phyloP scores from a whole-genome alignment of 495 filamentous ascomycete genomes.

The Penicillium herquei region DNA sequence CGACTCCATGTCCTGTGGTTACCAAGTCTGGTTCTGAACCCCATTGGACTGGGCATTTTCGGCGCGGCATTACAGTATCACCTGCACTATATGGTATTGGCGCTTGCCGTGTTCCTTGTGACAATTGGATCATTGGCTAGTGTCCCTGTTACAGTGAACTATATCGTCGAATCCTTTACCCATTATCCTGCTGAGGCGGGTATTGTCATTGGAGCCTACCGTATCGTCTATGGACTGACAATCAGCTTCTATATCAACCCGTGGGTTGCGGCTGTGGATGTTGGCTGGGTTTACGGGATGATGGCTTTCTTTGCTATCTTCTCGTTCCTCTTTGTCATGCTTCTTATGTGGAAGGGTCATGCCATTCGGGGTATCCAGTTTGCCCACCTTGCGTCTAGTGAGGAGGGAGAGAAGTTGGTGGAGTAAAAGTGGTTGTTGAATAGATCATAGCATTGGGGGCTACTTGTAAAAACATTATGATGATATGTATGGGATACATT shows the following conservation, averaged over 20 bases:
- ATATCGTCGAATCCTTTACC: slow-evolving; percentile 48
- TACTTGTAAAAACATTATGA: not conserved
- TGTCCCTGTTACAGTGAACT: slow-evolving; percentile 48
- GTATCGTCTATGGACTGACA: slow-evolving; percentile 41
- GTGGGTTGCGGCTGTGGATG: slow-evolving; percentile 43
- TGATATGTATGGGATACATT: not conserved
- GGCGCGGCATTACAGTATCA: slow-evolving; percentile 48
- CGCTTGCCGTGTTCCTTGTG: slow-evolving; percentile 42
- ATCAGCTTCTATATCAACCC: slow-evolving; percentile 49
- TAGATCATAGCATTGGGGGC: too few relatives aligned
- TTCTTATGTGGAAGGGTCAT: slow-evolving; percentile 34
- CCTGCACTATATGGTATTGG: slow-evolving; percentile 48
- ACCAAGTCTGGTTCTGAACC: slow-evolving; percentile 43
- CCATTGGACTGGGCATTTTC: slow-evolving; percentile 49
- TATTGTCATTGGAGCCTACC: slow-evolving; percentile 40
- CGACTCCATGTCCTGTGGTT: slow-evolving; percentile 48
- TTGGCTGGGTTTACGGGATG: slow-evolving; percentile 55
- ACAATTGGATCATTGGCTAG: slow-evolving; percentile 37
- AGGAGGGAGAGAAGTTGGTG: slow-evolving; percentile 25
- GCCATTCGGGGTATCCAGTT: slow-evolving; percentile 24
- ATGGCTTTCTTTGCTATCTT: slow-evolving; percentile 47
- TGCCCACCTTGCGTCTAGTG: slow-evolving; percentile 23
- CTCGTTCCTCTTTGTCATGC: slow-evolving; percentile 34
- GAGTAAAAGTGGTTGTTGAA: not conserved
- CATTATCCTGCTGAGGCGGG: slow-evolving; percentile 41